Evolutionary conservation across 352 stramenopile species (phyloP).

Genomic region (Pythium apleroticum): DNA sequence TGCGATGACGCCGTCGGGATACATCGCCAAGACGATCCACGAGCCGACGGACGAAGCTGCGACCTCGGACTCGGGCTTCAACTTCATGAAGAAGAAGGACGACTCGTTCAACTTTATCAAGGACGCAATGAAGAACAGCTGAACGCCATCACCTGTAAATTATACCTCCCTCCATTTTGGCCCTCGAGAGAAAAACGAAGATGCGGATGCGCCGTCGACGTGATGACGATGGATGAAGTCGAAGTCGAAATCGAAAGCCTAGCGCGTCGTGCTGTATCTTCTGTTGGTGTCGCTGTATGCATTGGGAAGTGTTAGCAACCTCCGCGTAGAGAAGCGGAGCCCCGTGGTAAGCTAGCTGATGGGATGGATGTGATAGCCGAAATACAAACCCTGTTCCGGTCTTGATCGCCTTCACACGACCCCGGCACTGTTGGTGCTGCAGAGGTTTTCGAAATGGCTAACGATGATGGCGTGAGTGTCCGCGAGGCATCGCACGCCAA

Average conservation of each 20-base stretch:
- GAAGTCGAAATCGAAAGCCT: conserved; percentile 6
- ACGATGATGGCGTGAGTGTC: conserved; percentile 9
- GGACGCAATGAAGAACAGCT: conserved; percentile 89
- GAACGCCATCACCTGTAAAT: conserved; percentile 50
- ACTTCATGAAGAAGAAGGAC: conserved; percentile 88
- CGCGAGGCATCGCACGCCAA: conserved; percentile 8
- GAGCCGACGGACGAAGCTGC: conserved; percentile 69
- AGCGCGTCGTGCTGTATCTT: conserved; percentile 3
- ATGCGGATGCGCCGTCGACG: neutral
- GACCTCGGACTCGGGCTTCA: conserved; percentile 66
- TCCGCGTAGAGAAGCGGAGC: conserved; percentile 24
- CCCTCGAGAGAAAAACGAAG: conserved; percentile 13
- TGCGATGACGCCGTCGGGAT: conserved; percentile 80
- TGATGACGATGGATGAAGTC: conserved; percentile 25
- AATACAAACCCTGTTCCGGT: conserved; percentile 15
- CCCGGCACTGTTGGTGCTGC: neutral
- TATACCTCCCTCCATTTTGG: conserved; percentile 34
- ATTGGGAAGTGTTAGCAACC: conserved; percentile 1
- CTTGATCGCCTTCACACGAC: neutral
- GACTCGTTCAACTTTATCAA: conserved; percentile 90
- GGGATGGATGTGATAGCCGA: conserved; percentile 22
- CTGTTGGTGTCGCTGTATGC: conserved; percentile 2
- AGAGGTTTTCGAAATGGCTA: neutral
- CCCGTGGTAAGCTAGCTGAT: conserved; percentile 14
- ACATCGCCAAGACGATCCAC: conserved; percentile 89